Evolutionary conservation across 441 rosid species (phyloP).

Genomic region (Euphorbia celastroides): DNA sequence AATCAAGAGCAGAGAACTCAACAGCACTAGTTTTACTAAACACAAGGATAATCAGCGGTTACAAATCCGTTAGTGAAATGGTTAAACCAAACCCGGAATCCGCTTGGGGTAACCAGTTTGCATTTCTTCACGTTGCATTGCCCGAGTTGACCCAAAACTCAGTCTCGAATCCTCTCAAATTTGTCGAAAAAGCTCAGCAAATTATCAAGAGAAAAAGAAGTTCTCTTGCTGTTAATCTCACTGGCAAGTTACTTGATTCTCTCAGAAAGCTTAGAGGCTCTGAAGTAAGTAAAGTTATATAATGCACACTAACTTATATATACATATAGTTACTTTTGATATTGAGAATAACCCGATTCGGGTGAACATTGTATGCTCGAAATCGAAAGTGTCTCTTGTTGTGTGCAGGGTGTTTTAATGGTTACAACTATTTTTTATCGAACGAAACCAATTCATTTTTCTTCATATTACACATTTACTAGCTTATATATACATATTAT

Average conservation of each 20-base stretch:
- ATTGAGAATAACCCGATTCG: too few relatives aligned
- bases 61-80: slow-evolving; percentile 43
- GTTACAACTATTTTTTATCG: too few relatives aligned
- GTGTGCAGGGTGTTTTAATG: too few relatives aligned
- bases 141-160: slow-evolving; percentile 17
- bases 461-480: too few relatives aligned
- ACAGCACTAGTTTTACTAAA: slow-evolving; percentile 44
- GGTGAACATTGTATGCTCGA: too few relatives aligned
- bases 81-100: slow-evolving; percentile 25
- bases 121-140: slow-evolving; percentile 33
- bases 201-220: slow-evolving; percentile 29
- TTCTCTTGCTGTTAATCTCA: slow-evolving; percentile 32
- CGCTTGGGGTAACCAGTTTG: slow-evolving; percentile 46
- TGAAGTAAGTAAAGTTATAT: slow-evolving; percentile 25
- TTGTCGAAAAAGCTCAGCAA: slow-evolving; percentile 29
- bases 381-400: too few relatives aligned
- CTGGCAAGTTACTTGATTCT: slow-evolving; percentile 30
- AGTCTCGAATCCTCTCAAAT: slow-evolving; percentile 27
- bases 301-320: neutral
- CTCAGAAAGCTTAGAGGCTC: slow-evolving; percentile 32
- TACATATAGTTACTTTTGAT: too few relatives aligned
- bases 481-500: too few relatives aligned
- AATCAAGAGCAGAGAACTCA: slow-evolving; percentile 5
- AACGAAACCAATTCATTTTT: too few relatives aligned
- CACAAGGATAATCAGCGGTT: slow-evolving; percentile 30